Base-by-base conservation (phyloP, 495 filamentous ascomycete species). In the Daldinia loculata region DNA sequence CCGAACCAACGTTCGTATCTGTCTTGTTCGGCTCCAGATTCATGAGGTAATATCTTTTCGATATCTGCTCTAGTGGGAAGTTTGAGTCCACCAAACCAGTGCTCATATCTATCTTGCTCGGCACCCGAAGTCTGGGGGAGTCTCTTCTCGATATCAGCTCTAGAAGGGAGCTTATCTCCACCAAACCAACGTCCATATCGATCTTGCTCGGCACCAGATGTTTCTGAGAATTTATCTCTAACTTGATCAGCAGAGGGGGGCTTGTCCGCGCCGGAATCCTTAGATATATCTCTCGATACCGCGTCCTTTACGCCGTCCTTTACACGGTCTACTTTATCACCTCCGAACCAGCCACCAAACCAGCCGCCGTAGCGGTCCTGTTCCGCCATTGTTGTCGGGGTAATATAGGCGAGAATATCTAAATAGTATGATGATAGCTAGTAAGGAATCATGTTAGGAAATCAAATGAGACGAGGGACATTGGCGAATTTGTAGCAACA, bases 51-150 rank as follows among this genome's bases (percentile, higher is more conserved):
- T 4, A 52, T 30, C 51, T 56, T 73, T 52, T 69, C 70, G 43
- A 73, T 69, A 29, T 73, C 66, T 12, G 62, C 62, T 34, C 70
- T 56, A 11, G 66, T 66, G 11, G 70, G 70, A 34, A 73, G 70
- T 45, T 73, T 73, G 29, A 66, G 38, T 8, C 66, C 66, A 9
- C 70, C 70, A 57, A 73, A 73, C 66, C 66, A 69, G 50, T 66
- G 66, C 50, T 73, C 70, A 48, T 73, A 73, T 58, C 70, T 73
- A 6, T 73, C 70, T 27, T 73, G 70, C 52, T 73, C 70, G n/a
- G 70, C 70, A 6, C 70, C 70, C 0, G 70, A 73, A 1, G 56
- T 61, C 50, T 73, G 56, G 5, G 70, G 70, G 11, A 73, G 56
- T 24, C 57, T 59, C 26, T 50, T 66, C 52, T 69, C 61, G 19